Evolutionary conservation across 768 basidiomycete species (phyloP).

Genomic region (Boletus rufocinnamomeus): DNA sequence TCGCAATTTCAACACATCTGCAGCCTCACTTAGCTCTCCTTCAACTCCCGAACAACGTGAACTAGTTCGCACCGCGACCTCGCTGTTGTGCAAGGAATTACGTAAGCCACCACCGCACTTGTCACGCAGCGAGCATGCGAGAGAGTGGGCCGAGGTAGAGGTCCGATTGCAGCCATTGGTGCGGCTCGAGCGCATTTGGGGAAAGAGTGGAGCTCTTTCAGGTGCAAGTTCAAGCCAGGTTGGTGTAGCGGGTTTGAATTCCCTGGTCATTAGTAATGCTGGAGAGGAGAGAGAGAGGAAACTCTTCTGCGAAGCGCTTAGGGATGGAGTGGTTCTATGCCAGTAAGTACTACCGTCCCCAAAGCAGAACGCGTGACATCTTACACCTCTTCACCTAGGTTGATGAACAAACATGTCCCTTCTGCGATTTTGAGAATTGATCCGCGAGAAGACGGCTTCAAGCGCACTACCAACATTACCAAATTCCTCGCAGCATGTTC

Average conservation of each 20-base stretch:
- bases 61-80: constrained; percentile 63
- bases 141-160: constrained; percentile 79
- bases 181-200: constrained; percentile 77
- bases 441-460: constrained; percentile 63
- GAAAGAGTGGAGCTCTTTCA: constrained; percentile 51
- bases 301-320: constrained; percentile 71
- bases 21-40: constrained; percentile 50
- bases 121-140: constrained; percentile 49
- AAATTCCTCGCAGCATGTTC: constrained; percentile 78
- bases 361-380: constrained; percentile 8
- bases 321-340: constrained; percentile 88
- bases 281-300: constrained; percentile 78
- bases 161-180: constrained; percentile 57
- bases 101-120: constrained; percentile 59
- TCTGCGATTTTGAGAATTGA: constrained; percentile 62
- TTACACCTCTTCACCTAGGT: constrained; percentile 41
- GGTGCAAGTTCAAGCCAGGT: constrained; percentile 47
- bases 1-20: constrained; percentile 60
- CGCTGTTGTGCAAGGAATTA: constrained; percentile 67
- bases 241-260: constrained; percentile 30
- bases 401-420: constrained; percentile 77
- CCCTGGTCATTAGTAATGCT: constrained; percentile 44
- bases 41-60: constrained; percentile 65
- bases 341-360: constrained; percentile 58
- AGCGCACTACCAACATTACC: constrained; percentile 69